Evolutionary conservation across 192 early-diverging fungal species (phyloP), one percentile per base, ranked within the genome.

Genomic region (Backusella luteola): DNA sequence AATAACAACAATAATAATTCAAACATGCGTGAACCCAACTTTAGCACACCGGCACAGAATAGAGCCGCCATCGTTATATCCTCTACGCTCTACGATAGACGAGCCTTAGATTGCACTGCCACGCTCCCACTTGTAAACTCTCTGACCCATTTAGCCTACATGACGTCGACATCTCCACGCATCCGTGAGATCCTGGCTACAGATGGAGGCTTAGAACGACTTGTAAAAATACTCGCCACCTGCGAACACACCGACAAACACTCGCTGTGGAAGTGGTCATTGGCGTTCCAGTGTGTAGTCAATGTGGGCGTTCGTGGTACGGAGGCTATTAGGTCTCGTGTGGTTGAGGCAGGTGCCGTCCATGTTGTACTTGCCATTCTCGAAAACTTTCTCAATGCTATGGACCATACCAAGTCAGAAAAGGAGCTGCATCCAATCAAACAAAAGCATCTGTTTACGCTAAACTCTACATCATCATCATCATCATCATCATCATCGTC

Each of bases 81-180:
- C 11, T 90, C 90, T 35, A 88, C 91, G 11, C 87, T 93, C 56
- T 98, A 97, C 80, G 97, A 98, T 84, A 91, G 96, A 79, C 93
- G 97, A 77, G 97, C 95, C n/a, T 89, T 98, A n/a, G 92, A 94
- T 79, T 94, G 92, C 79, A 94, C 95, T 6, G 95, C 95, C 80
- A 90, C 90, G 52, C 84, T 95, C 76, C 91, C 96, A 36, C 89
- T 98, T 69, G 90, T 94, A 77, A 95, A 94, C 76, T 96, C 96
- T 23, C 89, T 98, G 12, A 92, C 91, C 38, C 93, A 97, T 81
- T 90, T 98, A 66, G 90, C 90, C 34, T 95, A 97, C 79, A 87
- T 97, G 79, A 96, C 95, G 0, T 88, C 90, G 49, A 91, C 93
- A 34, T 92, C 92, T 14, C 90, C 93, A 21, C 89, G 93, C 23